Evolutionary conservation across 495 filamentous ascomycete genomes (phyloP), one percentile per base, ranked within the genome.

Genomic region (Platismatia glauca): DNA sequence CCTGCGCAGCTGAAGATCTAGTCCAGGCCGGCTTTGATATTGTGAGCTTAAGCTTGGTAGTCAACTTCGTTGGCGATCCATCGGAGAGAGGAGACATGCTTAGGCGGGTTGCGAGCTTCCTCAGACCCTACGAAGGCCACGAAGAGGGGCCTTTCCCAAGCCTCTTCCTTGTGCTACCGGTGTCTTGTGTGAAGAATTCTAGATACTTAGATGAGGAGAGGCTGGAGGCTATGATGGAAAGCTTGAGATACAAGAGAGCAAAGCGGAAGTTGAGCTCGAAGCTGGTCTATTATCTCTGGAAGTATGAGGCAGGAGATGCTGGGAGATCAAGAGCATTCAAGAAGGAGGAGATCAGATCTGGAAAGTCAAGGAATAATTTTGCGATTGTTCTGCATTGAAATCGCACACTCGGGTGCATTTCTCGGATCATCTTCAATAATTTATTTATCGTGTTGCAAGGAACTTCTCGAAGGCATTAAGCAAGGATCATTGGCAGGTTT

Each of bases 281-380:
- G 71, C 79, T 99, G 59, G 85, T 91, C 38, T 97, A 95, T 75
- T 91, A 93, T 65, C 78, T 97, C 12, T 97, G 91, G 91, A 80
- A 74, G 69, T 74, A 76, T 59, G 69, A 74, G 62, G 67, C 70
- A 41, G 24, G 35, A 62, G 62, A 75, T 44, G 58, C 60, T 55
- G 35, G 53, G 53, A 53, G 75, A 71, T 66, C 74, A 34, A 73
- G 68, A 35, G 41, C 53, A 20, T 86, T 81, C 70, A 81, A 79
- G 68, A 97, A 96, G 72, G 81, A 84, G 62, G 85, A 90, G 67
- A 72, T 96, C 44, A 84, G 87, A 55, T 77, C 87, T 37, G 92
- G 92, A 5, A 77, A 77, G 59, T 80, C 78, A 34, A 81, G 90
- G 68, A 97, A 97, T 74, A 96, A 97, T 71, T 97, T 97, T 75